Base-by-base conservation (phyloP, 495 filamentous ascomycete genomes). In the Xylaria cubensis region DNA sequence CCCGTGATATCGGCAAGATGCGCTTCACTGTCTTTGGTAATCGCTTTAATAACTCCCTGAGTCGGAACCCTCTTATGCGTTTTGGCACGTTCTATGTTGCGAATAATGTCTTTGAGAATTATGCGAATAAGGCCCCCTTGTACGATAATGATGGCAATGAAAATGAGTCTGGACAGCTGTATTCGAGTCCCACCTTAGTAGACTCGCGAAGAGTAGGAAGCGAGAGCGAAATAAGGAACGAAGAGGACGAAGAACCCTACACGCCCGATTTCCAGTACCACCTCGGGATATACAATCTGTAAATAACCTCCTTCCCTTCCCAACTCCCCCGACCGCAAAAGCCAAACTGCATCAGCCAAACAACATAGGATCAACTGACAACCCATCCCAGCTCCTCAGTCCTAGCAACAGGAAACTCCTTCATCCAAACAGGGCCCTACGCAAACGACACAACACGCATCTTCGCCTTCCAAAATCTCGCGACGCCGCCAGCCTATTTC, bases 11-110 rank as follows among this genome's bases (percentile, higher is more conserved):
- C 26, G 74, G 74, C 9, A 76, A 70, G 64, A 76, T 76, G 74
- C 69, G 65, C 17, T 75, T 76, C 39, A 76, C 74, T n/a, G 64
- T 75, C 48, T 76, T 72, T 42, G 73, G 73, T 12, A 76, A 75
- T 41, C 69, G 63, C 29, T 75, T 76, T 39, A 69, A 24, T n/a
- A 70, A 71, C 29, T 75, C 74, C 10, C 41, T 61, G 41, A 72
- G 69, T 7, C 74, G 74, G 15, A 75, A 74, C 41, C 74, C 74
- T 4, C 58, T 76, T 9, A 73, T 75, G 73, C 69, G 74, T 3
- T 75, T 75, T 34, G 74, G 73, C n/a, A 76, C 74, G 0, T 74
- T 72, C 44, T 70, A 76, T 6, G 26, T 70, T 32, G 67, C 53
- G n/a, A 50, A 62, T 17, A 70, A 70, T 42, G 67, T 70, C 41